A percentile compares a stretch with the other conserved stretches of the same genome.
phyloP scores from a whole-genome alignment of 345 rosid species.

The Mercurialis annua region DNA sequence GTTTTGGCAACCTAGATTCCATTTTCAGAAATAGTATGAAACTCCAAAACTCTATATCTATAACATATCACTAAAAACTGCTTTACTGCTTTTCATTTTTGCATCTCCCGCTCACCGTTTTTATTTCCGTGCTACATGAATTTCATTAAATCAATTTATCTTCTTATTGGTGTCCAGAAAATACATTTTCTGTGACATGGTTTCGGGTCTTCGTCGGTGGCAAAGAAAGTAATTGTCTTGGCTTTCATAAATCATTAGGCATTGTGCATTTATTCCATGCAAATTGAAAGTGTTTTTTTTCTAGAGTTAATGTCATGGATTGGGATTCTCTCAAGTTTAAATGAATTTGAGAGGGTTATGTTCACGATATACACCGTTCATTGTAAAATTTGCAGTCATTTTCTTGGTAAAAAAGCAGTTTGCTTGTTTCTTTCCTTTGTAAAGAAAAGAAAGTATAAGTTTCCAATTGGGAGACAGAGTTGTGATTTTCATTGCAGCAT shows the following conservation, averaged over 20 bases:
- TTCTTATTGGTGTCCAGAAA: background rate
- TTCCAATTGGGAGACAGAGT: slow-evolving; percentile 21
- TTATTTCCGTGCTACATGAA: too few species aligned
- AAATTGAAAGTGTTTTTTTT: background rate
- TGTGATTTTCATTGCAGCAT: slow-evolving; percentile 7
- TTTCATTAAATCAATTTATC: background rate
- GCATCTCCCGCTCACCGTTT: too few species aligned
- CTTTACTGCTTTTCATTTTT: too few species aligned
- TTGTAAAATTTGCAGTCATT: slow-evolving; percentile 5
- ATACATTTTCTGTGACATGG: background rate
- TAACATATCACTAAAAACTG: too few species aligned
- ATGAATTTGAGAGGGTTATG: too few species aligned
- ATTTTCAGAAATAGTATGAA: too few species aligned
- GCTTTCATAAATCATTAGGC: background rate
- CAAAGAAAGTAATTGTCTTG: too few species aligned
- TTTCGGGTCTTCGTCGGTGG: background rate
- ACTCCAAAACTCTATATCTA: too few species aligned
- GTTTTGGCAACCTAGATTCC: too few species aligned
- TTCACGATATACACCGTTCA: too few species aligned
- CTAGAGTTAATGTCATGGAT: background rate
- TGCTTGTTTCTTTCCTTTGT: slow-evolving; percentile 14
- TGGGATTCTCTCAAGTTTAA: background rate
- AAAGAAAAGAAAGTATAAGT: slow-evolving; percentile 8
- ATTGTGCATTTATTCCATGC: background rate
- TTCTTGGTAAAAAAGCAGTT: slow-evolving; percentile 8